Evolutionary conservation across 1,284 basidiomycete genomes (phyloP).

Genomic region (Tylopilus orsonianus): DNA sequence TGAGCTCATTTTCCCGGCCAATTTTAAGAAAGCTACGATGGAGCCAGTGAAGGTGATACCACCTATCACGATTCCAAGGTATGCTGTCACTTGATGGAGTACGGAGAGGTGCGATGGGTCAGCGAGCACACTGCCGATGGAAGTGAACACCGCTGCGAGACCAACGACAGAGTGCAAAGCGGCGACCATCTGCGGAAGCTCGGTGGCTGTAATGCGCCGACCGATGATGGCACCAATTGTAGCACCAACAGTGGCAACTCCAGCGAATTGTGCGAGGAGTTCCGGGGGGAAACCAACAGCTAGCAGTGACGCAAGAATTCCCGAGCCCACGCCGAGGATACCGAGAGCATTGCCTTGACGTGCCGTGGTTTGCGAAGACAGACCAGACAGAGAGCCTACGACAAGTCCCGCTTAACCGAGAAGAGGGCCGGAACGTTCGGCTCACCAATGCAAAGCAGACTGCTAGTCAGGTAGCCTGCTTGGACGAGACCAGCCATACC

Average conservation of each 20-base stretch:
- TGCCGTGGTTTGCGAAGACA: slow-evolving; percentile 75
- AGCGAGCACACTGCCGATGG: slow-evolving; percentile 74
- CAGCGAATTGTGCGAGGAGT: slow-evolving; percentile 75
- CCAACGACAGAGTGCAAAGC: slow-evolving; percentile 81
- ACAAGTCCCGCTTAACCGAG: slow-evolving; percentile 3
- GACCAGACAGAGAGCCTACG: slow-evolving; percentile 69
- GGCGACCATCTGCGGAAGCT: slow-evolving; percentile 79
- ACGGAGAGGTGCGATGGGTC: slow-evolving; percentile 64
- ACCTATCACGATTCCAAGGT: slow-evolving; percentile 81
- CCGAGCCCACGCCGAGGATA: slow-evolving; percentile 77
- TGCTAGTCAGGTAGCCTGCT: slow-evolving; percentile 80
- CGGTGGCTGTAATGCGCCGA: slow-evolving; percentile 79
- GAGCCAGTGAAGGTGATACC: slow-evolving; percentile 81
- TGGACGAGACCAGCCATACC: slow-evolving; percentile 84
- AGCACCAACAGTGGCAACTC: slow-evolving; percentile 69
- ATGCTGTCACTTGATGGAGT: slow-evolving; percentile 78
- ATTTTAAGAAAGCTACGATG: slow-evolving; percentile 84
- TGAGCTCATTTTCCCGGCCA: slow-evolving; percentile 77
- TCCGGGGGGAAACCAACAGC: slow-evolving; percentile 80
- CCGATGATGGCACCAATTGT: slow-evolving; percentile 70
- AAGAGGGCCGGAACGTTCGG: neutral
- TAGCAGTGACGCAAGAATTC: slow-evolving; percentile 74
- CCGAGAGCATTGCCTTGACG: slow-evolving; percentile 82
- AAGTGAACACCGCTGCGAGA: slow-evolving; percentile 82
- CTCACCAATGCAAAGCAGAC: slow-evolving; percentile 77